Conservation (phyloP, 2,329 filamentous ascomycete genomes). For the Colletotrichum paranaense region DNA sequence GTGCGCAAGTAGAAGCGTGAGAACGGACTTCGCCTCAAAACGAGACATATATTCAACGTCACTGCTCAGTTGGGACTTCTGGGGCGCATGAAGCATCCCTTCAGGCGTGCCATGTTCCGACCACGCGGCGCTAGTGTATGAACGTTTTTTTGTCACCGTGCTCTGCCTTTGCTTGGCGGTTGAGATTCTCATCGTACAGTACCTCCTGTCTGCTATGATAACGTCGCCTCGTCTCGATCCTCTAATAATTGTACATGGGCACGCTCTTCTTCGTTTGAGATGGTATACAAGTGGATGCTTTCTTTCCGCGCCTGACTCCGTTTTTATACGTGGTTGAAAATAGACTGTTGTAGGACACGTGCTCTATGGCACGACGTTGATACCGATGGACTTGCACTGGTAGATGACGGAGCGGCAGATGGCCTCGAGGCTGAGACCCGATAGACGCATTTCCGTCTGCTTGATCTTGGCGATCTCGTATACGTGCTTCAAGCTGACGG, state of each 20-base stretch:
- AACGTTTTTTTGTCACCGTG: neutral
- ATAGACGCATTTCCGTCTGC: slow-evolving; percentile 79
- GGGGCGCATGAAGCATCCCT: neutral
- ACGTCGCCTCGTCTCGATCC: neutral
- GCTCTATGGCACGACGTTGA: slow-evolving; percentile 72
- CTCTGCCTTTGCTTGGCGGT: slow-evolving; percentile 14
- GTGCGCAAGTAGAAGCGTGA: neutral
- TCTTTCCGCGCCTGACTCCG: slow-evolving; percentile 31
- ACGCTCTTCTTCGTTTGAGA: slow-evolving; percentile 17
- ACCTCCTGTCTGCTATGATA: slow-evolving; percentile 14
- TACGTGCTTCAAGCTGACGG: slow-evolving; percentile 91
- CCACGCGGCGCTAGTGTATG: slow-evolving; percentile 21
- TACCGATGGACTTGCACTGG: slow-evolving; percentile 80
- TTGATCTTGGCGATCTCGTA: slow-evolving; percentile 99
- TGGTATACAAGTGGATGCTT: slow-evolving; percentile 31
- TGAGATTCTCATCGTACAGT: slow-evolving; percentile 30
- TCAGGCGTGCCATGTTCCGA: neutral
- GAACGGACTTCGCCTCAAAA: slow-evolving; percentile 23
- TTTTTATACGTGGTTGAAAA: slow-evolving; percentile 12
- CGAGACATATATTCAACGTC: slow-evolving; percentile 9
- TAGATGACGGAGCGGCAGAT: slow-evolving; percentile 80
- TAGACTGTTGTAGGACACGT: neutral
- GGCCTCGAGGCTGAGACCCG: slow-evolving; percentile 76
- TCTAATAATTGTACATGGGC: slow-evolving; percentile 26
- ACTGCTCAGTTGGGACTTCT: slow-evolving; percentile 1